phyloP scores from a whole-genome alignment of 176 grass and related monocot genomes.

The Dendrocalamus sinicus region DNA sequence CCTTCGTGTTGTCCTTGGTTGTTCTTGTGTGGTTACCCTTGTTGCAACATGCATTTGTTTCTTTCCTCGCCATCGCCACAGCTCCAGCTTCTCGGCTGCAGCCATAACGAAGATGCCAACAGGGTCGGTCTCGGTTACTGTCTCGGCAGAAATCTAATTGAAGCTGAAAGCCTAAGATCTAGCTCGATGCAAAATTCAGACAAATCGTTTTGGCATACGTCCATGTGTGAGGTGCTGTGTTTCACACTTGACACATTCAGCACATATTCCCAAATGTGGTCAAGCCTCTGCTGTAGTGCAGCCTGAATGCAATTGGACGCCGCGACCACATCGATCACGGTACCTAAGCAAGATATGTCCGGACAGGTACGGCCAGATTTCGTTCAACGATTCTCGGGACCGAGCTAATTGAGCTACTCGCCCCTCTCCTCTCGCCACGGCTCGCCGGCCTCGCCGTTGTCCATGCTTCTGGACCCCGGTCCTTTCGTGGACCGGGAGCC shows the following conservation, averaged over 20 bases:
- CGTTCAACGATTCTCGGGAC: constrained; percentile 19
- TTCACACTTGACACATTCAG: neutral
- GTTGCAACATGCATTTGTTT: neutral
- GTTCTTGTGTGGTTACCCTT: neutral
- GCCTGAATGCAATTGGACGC: neutral
- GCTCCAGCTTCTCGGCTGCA: neutral
- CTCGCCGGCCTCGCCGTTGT: neutral
- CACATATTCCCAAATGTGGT: neutral
- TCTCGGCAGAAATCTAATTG: neutral
- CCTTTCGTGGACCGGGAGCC: neutral
- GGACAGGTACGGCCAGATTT: constrained; percentile 34
- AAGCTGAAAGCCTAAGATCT: neutral
- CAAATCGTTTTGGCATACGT: neutral
- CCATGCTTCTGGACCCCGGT: constrained; percentile 7
- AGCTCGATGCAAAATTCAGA: neutral
- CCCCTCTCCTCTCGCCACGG: neutral
- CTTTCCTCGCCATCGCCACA: neutral
- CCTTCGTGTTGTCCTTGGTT: neutral
- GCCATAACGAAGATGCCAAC: neutral
- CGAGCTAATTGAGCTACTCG: neutral
- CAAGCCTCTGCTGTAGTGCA: neutral
- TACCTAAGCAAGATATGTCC: constrained; percentile 1
- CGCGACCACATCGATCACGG: neutral
- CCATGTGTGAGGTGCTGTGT: neutral
- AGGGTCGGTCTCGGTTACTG: neutral